Evolutionary conservation across 768 basidiomycete genomes (phyloP).

Genomic region (Kwoniella pini): DNA sequence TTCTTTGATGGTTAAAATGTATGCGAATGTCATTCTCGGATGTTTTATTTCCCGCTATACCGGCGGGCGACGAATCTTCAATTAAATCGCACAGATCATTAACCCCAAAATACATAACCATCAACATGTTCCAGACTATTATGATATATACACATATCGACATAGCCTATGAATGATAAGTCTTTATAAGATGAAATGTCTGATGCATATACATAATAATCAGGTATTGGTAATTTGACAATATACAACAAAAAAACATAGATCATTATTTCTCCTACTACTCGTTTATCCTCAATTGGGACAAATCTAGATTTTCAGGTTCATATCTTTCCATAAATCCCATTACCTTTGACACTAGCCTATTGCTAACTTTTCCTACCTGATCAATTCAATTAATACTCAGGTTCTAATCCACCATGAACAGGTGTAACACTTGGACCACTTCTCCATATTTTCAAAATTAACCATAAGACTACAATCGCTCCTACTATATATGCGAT

Average conservation of each 20-base stretch:
- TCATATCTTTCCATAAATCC: too few species aligned
- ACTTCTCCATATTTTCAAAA: conserved; percentile 39
- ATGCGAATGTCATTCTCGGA: too few species aligned
- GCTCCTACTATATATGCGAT: conserved; percentile 52
- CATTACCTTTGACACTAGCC: too few species aligned
- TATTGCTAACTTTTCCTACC: too few species aligned
- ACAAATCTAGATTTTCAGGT: too few species aligned
- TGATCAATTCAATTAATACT: too few species aligned
- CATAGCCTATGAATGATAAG: neutral
- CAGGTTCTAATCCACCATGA: conserved; percentile 9
- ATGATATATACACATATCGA: neutral
- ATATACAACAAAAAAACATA: neutral
- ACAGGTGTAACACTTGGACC: neutral
- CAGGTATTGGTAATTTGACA: neutral
- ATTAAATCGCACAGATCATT: conserved; percentile 1
- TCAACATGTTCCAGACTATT: neutral
- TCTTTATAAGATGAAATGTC: neutral
- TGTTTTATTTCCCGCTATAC: too few species aligned
- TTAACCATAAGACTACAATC: conserved; percentile 45
- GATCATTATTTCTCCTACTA: too few species aligned
- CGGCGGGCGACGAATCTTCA: too few species aligned
- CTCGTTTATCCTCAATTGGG: too few species aligned
- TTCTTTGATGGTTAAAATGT: too few species aligned
- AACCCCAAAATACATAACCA: conserved; percentile 1
- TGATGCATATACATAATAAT: neutral